phyloP scores from a whole-genome alignment of 805 yeast genomes.

The Lachancea cidri region DNA sequence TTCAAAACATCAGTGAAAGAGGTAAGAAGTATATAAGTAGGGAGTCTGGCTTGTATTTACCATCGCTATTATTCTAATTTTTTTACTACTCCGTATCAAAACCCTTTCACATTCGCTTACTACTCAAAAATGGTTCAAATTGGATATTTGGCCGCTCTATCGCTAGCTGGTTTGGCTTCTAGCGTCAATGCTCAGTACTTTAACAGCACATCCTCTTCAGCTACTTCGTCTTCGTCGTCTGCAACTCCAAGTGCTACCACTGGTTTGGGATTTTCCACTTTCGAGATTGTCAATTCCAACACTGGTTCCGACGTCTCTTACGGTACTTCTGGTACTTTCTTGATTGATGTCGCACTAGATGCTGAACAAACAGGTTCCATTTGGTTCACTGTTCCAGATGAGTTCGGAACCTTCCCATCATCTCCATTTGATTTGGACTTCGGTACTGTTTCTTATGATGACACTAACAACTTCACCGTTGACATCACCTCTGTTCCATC shows the following conservation, averaged over 20 bases:
- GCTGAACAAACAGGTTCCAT: conserved; percentile 7
- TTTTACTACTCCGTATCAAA: not conserved
- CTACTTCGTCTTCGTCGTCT: conserved; percentile 1
- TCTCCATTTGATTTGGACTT: conserved; percentile 5
- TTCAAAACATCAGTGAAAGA: too few relatives aligned
- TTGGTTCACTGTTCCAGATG: conserved; percentile 8
- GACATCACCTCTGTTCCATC: conserved; percentile 7
- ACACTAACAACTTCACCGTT: conserved; percentile 8
- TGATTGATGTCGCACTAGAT: conserved; percentile 3
- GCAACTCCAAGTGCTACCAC: not conserved
- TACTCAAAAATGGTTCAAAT: not conserved
- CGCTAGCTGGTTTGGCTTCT: conserved; percentile 1
- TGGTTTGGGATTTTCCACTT: conserved; percentile 1
- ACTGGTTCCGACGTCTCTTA: conserved; percentile 3
- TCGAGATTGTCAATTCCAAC: conserved; percentile 1
- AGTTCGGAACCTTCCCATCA: conserved; percentile 5
- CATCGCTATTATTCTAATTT: too few relatives aligned
- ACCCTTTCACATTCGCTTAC: not conserved
- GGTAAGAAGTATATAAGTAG: too few relatives aligned
- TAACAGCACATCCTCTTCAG: not conserved
- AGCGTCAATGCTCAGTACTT: not conserved
- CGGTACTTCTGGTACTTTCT: conserved; percentile 1
- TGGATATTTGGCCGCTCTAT: not conserved
- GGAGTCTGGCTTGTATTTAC: too few relatives aligned
- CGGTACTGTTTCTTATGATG: conserved; percentile 9